Evolutionary conservation across 352 stramenopile genomes (phyloP).

Genomic region (Pythium dissotocum): DNA sequence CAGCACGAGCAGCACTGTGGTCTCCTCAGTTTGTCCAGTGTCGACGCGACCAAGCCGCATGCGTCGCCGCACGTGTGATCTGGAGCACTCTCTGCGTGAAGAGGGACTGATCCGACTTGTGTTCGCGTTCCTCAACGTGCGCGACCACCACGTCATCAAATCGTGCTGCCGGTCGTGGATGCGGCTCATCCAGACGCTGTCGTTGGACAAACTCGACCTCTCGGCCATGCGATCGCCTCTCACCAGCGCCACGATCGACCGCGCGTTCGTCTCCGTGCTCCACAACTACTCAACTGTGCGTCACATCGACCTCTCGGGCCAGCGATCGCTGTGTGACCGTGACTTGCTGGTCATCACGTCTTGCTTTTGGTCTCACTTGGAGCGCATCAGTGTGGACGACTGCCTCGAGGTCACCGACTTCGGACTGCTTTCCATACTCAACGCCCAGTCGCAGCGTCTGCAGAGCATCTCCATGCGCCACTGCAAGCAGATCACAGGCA

Average conservation of each 20-base stretch:
- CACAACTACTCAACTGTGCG: conserved; percentile 70
- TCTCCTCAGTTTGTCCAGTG: conserved; percentile 9
- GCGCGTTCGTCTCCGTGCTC: conserved; percentile 57
- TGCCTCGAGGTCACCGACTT: conserved; percentile 83
- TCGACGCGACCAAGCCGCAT: conserved; percentile 15
- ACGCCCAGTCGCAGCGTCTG: conserved; percentile 76
- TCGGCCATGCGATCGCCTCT: conserved; percentile 51
- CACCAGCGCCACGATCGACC: conserved; percentile 46
- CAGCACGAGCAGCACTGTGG: neutral
- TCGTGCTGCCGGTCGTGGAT: conserved; percentile 59
- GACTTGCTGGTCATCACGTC: conserved; percentile 82
- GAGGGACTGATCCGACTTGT: conserved; percentile 62
- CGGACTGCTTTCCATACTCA: conserved; percentile 75
- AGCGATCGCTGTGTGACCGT: conserved; percentile 63
- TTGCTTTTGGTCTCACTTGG: conserved; percentile 75
- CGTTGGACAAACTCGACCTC: conserved; percentile 67
- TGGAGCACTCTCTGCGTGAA: conserved; percentile 50
- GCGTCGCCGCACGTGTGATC: conserved; percentile 29
- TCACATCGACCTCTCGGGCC: conserved; percentile 66
- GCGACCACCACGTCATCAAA: conserved; percentile 71
- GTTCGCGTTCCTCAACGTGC: conserved; percentile 71
- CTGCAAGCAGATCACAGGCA: conserved; percentile 75
- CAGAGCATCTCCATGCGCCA: conserved; percentile 65
- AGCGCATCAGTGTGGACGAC: conserved; percentile 65
- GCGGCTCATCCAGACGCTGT: conserved; percentile 64